These are phyloP conservation scores for Bolboschoenoplectus hybrid DNA, from an alignment of 202 grass and related monocot genomes.

Conservation along the genomic window DNA sequence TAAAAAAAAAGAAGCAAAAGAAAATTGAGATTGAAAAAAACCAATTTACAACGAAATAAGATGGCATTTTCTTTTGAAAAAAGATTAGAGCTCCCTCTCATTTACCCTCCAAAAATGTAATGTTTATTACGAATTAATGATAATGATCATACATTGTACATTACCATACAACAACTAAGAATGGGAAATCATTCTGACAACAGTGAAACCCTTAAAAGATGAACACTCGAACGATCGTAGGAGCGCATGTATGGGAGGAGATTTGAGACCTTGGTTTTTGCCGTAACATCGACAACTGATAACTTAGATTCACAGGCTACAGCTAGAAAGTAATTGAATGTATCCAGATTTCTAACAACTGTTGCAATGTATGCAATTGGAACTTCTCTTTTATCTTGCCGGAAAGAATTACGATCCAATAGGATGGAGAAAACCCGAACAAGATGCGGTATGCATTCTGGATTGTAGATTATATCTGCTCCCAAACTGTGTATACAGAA, in stretches of 20 bases:
- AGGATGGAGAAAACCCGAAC: constrained; percentile 62
- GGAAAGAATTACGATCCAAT: constrained; percentile 27
- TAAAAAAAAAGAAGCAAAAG: neutral
- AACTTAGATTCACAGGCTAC: constrained; percentile 50
- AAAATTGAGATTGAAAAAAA: neutral
- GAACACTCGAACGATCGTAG: constrained; percentile 78
- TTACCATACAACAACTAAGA: constrained; percentile 27
- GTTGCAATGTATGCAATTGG: constrained; percentile 78
- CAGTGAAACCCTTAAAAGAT: constrained; percentile 59
- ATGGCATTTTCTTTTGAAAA: too few species aligned
- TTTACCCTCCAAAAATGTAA: neutral
- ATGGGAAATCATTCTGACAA: constrained; percentile 27
- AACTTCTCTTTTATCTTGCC: constrained; percentile 15
- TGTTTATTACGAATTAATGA: neutral
- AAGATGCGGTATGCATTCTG: constrained; percentile 65
- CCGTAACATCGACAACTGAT: constrained; percentile 59
- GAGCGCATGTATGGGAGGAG: constrained; percentile 80
- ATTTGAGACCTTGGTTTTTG: constrained; percentile 39
- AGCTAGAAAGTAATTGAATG: constrained; percentile 72
- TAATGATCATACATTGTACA: constrained; percentile 10
- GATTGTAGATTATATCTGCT: constrained; percentile 89
- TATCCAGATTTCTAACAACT: constrained; percentile 66
- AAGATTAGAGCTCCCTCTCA: neutral
- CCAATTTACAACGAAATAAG: too few species aligned
- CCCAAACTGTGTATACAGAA: constrained; percentile 57